Base-by-base conservation (phyloP, 129 eudicot genomes). In the Flaveria ramosissima region DNA sequence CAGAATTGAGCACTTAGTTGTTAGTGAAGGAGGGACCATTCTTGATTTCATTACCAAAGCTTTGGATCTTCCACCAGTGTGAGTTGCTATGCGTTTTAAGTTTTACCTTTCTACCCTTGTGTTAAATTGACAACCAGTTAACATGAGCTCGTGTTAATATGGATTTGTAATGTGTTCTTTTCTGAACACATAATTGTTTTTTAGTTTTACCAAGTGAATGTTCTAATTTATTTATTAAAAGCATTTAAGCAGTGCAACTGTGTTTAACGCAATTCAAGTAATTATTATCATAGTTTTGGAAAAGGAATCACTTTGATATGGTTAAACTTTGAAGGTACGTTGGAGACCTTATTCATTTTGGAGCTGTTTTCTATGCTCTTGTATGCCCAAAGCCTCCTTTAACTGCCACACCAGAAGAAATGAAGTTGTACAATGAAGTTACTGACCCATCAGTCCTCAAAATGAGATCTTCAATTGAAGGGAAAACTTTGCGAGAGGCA, bases 261-360 rank as follows among this genome's bases (percentile, higher is more conserved):
- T 59, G 60, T 55, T 14, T 3, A 12, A 12, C 20, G 16, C 17
- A 43, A 15, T 9, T 42, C 10, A 73, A 73, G 23, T 43, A 13
- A 24, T 42, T 43, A 10, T 43, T 30, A 26, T 43, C 59, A 42
- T 43, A 43, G 70, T 59, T 57, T 15, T 9, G 42, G 70, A 24
- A 74, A 60, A 74, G 39, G 36, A 30, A 30, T 64, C 14, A 36
- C 46, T 30, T 7, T 32, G 16, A 73, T 76, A 13, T 82, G 26
- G 70, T 81, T 81, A 72, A 59, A 32, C 60, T 24, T 71, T 83
- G 81, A 84, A 95, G 99, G 83, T 95, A 70, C 77, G 99, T 95
- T 86, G 89, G 92, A 72, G 99, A 95, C 82, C 96, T 95, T 36
- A 91, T 95, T 81, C 97, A 82, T 23, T 95, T 95, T 76, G 99